Conservation (phyloP, 1,139 yeast genomes). For the Pichia kudriavzevii region DNA sequence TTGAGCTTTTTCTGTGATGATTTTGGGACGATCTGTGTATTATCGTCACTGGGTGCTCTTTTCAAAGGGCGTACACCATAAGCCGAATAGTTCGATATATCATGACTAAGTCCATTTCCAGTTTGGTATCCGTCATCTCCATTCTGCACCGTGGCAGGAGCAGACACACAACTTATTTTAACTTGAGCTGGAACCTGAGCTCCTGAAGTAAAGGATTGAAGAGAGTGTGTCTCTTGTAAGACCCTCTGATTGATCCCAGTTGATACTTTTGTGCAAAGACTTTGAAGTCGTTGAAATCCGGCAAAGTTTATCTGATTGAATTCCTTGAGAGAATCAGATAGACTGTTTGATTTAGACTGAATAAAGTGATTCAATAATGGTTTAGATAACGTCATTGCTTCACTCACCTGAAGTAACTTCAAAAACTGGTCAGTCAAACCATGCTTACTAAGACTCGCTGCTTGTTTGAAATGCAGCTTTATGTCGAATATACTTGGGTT, state of each 20-base stretch:
- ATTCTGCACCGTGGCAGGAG: too few relatives aligned
- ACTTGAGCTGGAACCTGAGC: too few relatives aligned
- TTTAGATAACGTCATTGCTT: constrained; percentile 63
- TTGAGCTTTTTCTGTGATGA: constrained; percentile 9
- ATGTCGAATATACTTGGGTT: constrained; percentile 14
- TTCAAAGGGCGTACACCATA: too few relatives aligned
- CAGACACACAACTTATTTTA: too few relatives aligned
- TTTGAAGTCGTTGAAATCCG: background rate
- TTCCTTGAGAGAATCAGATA: constrained; percentile 51
- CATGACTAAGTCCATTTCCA: too few relatives aligned
- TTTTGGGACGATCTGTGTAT: constrained; percentile 6
- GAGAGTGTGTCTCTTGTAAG: too few relatives aligned
- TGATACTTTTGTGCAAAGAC: background rate
- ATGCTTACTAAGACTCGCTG: constrained; percentile 37
- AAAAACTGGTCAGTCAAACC: constrained; percentile 63
- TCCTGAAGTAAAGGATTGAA: too few relatives aligned
- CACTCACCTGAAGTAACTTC: constrained; percentile 66
- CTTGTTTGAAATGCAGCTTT: constrained; percentile 32
- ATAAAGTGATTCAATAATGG: constrained; percentile 56
- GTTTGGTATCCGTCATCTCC: too few relatives aligned
- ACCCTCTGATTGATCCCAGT: background rate
- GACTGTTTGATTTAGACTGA: constrained; percentile 40
- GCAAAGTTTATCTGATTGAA: constrained; percentile 30
- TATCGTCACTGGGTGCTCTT: constrained; percentile 2
- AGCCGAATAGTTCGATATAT: too few relatives aligned